These are phyloP conservation scores for Stephanodiscus triporus DNA, from an alignment of 108 stramenopile species.

Conservation along the genomic window DNA sequence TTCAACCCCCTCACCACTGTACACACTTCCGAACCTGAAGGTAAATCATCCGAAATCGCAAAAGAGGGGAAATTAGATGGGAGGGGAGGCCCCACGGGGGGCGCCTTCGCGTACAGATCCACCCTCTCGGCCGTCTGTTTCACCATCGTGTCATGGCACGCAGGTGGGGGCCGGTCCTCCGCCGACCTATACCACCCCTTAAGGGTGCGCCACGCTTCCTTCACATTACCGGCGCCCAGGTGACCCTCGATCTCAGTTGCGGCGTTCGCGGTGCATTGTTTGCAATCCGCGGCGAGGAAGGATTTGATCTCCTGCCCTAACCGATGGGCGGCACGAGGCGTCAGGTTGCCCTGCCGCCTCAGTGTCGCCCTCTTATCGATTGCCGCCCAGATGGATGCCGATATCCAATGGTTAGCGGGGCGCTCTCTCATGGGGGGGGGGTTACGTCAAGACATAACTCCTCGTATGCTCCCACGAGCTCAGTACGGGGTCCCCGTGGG, in stretches of 20 bases:
- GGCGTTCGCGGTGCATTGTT: background rate
- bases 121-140: background rate
- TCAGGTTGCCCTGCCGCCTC: background rate
- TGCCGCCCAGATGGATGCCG: background rate
- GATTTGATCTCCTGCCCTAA: slow-evolving; percentile 4
- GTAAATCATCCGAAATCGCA: background rate
- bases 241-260: background rate
- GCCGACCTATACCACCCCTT: slow-evolving; percentile 16
- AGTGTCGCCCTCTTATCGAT: background rate
- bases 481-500: background rate
- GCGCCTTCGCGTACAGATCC: slow-evolving; percentile 7
- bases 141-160: background rate
- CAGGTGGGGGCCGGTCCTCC: slow-evolving; percentile 7
- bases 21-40: background rate
- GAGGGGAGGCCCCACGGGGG: background rate
- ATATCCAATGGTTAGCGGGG: background rate
- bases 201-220: slow-evolving; percentile 3
- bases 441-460: background rate
- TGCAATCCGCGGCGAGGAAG: slow-evolving; percentile 4
- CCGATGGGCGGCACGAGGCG: background rate
- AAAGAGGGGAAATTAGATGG: no score
- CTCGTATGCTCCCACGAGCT: background rate
- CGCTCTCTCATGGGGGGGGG: background rate
- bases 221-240: background rate
- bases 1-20: background rate